Conservation (phyloP, 441 rosid species). For the Gossypium trilobum region DNA sequence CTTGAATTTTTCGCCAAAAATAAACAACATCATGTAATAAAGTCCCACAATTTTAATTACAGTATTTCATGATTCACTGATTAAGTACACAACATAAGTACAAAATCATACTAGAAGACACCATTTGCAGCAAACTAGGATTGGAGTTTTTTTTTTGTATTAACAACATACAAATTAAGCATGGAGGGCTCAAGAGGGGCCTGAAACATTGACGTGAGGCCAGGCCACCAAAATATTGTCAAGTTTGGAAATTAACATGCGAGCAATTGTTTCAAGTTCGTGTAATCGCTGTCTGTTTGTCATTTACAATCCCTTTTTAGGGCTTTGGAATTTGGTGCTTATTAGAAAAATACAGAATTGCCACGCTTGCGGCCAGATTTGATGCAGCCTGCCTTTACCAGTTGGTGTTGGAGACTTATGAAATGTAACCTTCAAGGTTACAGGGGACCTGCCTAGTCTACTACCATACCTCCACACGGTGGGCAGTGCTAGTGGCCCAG, state of each 20-base stretch:
- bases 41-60: background rate
- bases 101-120: background rate
- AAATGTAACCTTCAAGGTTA: conserved; percentile 14
- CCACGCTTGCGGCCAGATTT: background rate
- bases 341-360: background rate
- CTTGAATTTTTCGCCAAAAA: background rate
- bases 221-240: background rate
- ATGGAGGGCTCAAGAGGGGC: background rate
- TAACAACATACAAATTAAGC: background rate
- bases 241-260: background rate
- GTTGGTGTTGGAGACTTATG: background rate
- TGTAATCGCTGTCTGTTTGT: conserved; percentile 19
- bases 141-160: too few relatives aligned
- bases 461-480: background rate
- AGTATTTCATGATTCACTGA: background rate
- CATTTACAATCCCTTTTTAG: background rate
- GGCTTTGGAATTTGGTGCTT: conserved; percentile 19
- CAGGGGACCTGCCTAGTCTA: conserved; percentile 11
- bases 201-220: conserved; percentile 12
- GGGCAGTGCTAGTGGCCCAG: background rate
- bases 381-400: background rate
- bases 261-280: background rate
- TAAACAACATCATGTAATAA: background rate
- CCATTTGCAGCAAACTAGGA: too few relatives aligned
- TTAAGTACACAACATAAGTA: background rate